Conservation (phyloP, 2,329 filamentous ascomycete genomes). For the Colletotrichum viniferum region DNA sequence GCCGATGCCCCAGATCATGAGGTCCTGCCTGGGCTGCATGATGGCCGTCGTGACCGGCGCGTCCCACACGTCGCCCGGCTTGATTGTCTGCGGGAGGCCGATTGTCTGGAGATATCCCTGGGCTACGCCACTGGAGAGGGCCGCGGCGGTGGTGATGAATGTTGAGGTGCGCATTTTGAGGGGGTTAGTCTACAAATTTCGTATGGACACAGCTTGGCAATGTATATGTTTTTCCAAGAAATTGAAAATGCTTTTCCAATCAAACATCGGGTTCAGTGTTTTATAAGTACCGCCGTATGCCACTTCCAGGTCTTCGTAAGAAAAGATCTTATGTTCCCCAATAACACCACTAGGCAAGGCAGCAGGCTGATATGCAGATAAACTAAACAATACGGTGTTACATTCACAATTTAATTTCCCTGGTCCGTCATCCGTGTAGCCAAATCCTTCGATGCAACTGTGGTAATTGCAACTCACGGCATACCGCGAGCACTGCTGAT, state of each 20-base stretch:
- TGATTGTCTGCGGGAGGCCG: neutral
- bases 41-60: neutral
- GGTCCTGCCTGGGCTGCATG: neutral
- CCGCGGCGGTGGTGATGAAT: neutral
- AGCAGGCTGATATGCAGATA: neutral
- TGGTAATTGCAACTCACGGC: neutral
- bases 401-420: neutral
- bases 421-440: neutral
- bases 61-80: neutral
- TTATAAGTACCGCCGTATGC: neutral
- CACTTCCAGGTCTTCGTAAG: neutral
- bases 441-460: neutral
- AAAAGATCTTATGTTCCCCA: neutral
- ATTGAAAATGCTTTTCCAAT: accelerated
- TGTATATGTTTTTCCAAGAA: neutral
- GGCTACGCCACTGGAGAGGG: neutral
- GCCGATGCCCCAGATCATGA: neutral
- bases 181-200: neutral
- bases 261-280: accelerated
- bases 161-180: neutral
- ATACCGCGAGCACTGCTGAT: neutral
- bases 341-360: neutral
- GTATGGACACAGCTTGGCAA: no score
- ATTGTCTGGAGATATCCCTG: neutral
- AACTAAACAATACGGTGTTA: neutral